A percentile compares a stretch with the other conserved stretches of the same genome.
phyloP scores from a whole-genome alignment of 352 stramenopile genomes.

The Halophytophthora polymorphica region DNA sequence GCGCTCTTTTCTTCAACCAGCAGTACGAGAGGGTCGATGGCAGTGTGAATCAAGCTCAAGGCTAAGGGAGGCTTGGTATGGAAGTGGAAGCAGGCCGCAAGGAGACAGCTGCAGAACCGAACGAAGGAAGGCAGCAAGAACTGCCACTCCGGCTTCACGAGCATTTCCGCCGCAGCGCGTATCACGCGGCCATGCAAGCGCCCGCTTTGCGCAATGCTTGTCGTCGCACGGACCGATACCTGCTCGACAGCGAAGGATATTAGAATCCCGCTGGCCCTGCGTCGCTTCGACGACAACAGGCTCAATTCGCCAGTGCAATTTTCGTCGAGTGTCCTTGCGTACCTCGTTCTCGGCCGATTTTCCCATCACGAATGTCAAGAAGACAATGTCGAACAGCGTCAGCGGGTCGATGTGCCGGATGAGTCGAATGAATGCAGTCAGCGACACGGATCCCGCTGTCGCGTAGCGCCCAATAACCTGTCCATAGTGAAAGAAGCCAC shows the following conservation, averaged over 20 bases:
- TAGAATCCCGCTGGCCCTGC: no score
- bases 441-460: conserved; percentile 40
- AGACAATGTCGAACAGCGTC: conserved; percentile 57
- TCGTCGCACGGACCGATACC: conserved; percentile 43
- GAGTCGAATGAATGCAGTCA: conserved; percentile 44
- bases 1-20: conserved; percentile 34
- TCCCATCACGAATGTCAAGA: conserved; percentile 60
- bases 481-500: background rate
- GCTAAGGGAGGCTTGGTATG: conserved; percentile 28
- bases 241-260: no score
- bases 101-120: conserved; percentile 52
- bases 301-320: background rate
- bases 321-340: background rate
- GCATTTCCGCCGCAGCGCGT: conserved; percentile 20
- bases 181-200: conserved; percentile 31
- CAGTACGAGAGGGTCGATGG: conserved; percentile 32
- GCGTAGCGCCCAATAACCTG: conserved; percentile 61
- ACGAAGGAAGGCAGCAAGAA: conserved; percentile 42
- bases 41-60: conserved; percentile 36
- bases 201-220: conserved; percentile 35
- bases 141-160: conserved; percentile 44
- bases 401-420: conserved; percentile 45
- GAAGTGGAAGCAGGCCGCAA: conserved; percentile 43
- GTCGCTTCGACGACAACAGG: no score
- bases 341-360: conserved; percentile 66